A percentile compares a stretch with the other conserved stretches of the same genome.
phyloP scores from a whole-genome alignment of 495 filamentous ascomycete species.

The Penicillium atrosanguineum region DNA sequence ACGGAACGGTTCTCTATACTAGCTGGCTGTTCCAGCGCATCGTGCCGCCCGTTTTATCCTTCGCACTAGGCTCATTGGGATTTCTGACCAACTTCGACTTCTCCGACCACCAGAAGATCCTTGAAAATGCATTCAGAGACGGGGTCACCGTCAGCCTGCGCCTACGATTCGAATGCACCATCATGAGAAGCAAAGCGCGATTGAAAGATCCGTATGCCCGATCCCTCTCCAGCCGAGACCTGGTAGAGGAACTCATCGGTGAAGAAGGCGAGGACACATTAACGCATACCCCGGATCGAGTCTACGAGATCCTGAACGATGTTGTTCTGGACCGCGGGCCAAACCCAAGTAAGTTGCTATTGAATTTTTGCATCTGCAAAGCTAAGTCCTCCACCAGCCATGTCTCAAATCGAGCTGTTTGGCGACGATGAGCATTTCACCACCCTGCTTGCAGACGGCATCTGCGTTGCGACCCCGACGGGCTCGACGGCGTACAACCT shows the following conservation, averaged over 20 bases:
- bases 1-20: slow-evolving; percentile 93
- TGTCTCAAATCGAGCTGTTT: slow-evolving; percentile 86
- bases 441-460: slow-evolving; percentile 79
- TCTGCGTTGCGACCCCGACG: slow-evolving; percentile 88
- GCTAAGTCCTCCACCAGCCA: slow-evolving; percentile 50
- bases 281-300: slow-evolving; percentile 77
- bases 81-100: slow-evolving; percentile 98
- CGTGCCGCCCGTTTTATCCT: slow-evolving; percentile 89
- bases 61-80: slow-evolving; percentile 85
- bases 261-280: slow-evolving; percentile 75
- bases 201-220: slow-evolving; percentile 21
- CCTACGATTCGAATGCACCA: slow-evolving; percentile 87
- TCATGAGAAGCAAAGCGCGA: slow-evolving; percentile 74
- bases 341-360: slow-evolving; percentile 66
- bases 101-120: slow-evolving; percentile 63
- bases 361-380: neutral
- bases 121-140: slow-evolving; percentile 71
- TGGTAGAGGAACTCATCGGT: slow-evolving; percentile 88
- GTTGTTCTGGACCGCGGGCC: slow-evolving; percentile 87
- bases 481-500: slow-evolving; percentile 97
- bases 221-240: slow-evolving; percentile 49
- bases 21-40: slow-evolving; percentile 98
- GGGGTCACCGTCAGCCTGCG: slow-evolving; percentile 88
- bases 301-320: slow-evolving; percentile 90
- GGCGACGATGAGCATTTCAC: slow-evolving; percentile 96